Evolutionary conservation across 2,329 filamentous ascomycete genomes (phyloP).

Genomic region (Colletotrichum destructivum): DNA sequence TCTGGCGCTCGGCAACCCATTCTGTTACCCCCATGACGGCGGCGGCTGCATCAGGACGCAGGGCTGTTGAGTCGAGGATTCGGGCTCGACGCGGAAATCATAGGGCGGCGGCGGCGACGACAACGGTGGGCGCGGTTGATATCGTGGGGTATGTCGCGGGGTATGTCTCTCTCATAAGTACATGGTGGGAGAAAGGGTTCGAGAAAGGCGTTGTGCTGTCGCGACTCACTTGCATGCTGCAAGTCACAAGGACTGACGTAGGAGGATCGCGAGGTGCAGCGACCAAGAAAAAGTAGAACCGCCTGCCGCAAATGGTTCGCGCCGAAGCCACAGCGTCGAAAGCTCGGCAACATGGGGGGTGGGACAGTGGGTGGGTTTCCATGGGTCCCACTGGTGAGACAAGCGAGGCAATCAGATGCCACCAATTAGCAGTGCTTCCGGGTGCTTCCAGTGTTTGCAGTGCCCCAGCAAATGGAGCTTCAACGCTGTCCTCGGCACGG

Average conservation of each 20-base stretch:
- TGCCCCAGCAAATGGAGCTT: conserved; percentile 31
- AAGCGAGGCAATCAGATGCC: conserved; percentile 42
- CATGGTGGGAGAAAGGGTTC: conserved; percentile 30
- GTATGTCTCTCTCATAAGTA: conserved; percentile 28
- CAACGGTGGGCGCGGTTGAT: not conserved
- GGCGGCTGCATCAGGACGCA: conserved; percentile 44
- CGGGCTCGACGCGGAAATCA: conserved; percentile 49
- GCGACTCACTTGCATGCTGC: conserved; percentile 40
- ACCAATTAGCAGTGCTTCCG: conserved; percentile 39
- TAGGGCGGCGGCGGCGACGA: conserved; percentile 38
- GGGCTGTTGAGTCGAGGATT: conserved; percentile 45
- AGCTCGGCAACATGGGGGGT: conserved; percentile 37
- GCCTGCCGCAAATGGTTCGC: conserved; percentile 41
- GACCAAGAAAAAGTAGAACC: conserved; percentile 41
- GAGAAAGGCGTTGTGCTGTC: conserved; percentile 29
- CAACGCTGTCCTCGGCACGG: not conserved
- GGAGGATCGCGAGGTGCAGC: conserved; percentile 40
- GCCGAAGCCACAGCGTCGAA: conserved; percentile 42
- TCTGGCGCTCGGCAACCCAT: conserved; percentile 66
- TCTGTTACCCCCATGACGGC: conserved; percentile 64
- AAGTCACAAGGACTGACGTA: conserved; percentile 42
- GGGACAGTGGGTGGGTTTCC: not conserved
- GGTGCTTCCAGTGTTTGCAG: conserved; percentile 35
- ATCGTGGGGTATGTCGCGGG: conserved; percentile 10
- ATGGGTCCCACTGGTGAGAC: conserved; percentile 34